Evolutionary conservation across 2,329 filamentous ascomycete genomes (phyloP), one percentile per base, ranked within the genome.

Genomic region (Hortaea sp.): DNA sequence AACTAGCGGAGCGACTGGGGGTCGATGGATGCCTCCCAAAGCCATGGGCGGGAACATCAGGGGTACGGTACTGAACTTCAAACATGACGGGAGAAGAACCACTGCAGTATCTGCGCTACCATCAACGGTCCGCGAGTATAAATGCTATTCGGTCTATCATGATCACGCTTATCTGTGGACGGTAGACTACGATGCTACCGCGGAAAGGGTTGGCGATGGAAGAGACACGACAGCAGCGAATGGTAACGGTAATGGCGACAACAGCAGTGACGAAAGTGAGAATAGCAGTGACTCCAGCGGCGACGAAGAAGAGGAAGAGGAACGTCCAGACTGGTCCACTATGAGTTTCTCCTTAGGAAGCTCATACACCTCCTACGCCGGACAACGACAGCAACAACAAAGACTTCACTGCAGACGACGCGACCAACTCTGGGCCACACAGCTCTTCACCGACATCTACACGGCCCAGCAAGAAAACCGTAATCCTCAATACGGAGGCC

Each of bases 111-210:
- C 20, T 13, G n/a, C 11, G 10, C 32, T 34, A 27, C 28, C 45
- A 5, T n/a, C 44, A 30, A 38, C 5, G 12, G 34, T 38, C 38
- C 11, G 30, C 30, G 13, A 5, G 38, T 11, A 29, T 6, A 12
- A 13, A 28, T 11, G 20, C 47, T 53, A 37, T 39, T 56, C 53
- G 4, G 27, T 56, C 28, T 56, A 56, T 32, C 34, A 49, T 13
- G 29, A 45, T 38, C 42, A 46, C 29, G 48, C 39, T 12, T 28
- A 7, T 7, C 47, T 56, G 11, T 54, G 43, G 46, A 38, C 43
- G 2, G 34, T 48, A 10, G 6, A 42, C n/a, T 47, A 37, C 28
- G 52, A 54, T 31, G 53, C 53, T 5, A 48, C 45, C 5, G 7
- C 4, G 13, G 5, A 46, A 12, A 10, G 40, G 11, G 50, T 56